A percentile compares a stretch with the other conserved stretches of the same genome.
These are phyloP conservation scores for Scleroderma citrinum DNA, from an alignment of 768 basidiomycete genomes.

Conservation along the genomic window DNA sequence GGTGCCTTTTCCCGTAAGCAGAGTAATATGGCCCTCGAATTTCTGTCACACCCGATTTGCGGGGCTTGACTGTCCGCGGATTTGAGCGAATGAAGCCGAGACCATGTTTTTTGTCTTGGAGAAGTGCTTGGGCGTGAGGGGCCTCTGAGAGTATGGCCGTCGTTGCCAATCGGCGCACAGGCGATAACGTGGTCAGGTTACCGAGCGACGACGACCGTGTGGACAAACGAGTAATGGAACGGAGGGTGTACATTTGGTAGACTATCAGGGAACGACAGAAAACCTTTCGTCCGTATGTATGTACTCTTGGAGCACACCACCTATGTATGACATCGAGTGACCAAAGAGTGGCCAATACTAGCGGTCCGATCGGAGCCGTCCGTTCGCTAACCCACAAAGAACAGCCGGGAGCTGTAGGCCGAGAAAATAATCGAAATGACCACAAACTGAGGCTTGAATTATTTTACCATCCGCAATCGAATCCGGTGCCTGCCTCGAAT, in stretches of 20 bases:
- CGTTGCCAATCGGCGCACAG: not conserved
- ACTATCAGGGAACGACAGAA: not conserved
- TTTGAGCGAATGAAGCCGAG: conserved; percentile 7
- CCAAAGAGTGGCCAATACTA: too few relatives aligned
- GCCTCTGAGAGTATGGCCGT: not conserved
- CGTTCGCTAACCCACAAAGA: too few relatives aligned
- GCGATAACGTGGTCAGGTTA: not conserved
- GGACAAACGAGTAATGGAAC: not conserved
- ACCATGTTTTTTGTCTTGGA: conserved; percentile 1
- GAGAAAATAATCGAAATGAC: too few relatives aligned
- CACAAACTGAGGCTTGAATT: too few relatives aligned
- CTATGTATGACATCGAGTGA: too few relatives aligned
- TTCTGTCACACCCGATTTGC: conserved; percentile 35
- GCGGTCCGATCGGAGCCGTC: too few relatives aligned
- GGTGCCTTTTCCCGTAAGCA: conserved; percentile 36
- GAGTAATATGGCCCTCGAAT: conserved; percentile 42
- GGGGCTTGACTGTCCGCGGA: conserved; percentile 31
- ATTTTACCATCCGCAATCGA: too few relatives aligned
- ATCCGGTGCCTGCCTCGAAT: too few relatives aligned
- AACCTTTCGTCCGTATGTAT: too few relatives aligned
- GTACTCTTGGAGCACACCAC: not conserved
- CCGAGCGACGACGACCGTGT: not conserved
- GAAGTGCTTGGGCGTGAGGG: not conserved
- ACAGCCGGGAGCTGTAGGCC: too few relatives aligned
- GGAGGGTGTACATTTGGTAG: not conserved